These are phyloP conservation scores for Hyaloscypha finlandica DNA, from an alignment of 495 filamentous ascomycete species.

Conservation along the genomic window DNA sequence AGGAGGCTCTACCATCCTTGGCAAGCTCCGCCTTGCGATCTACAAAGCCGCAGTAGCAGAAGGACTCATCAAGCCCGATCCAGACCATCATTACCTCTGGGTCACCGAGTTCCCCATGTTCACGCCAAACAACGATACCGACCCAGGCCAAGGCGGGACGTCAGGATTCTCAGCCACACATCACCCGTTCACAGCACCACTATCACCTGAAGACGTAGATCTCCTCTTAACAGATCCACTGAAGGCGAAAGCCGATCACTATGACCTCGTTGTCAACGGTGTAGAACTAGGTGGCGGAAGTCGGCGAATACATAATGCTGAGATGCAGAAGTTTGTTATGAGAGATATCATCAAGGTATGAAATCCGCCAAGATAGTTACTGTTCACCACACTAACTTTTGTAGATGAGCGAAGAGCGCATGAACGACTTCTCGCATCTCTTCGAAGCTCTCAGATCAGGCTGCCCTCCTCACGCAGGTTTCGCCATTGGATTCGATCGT, in stretches of 20 bases:
- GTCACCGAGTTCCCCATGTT: constrained; percentile 91
- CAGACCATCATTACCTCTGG: constrained; percentile 74
- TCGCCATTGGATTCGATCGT: constrained; percentile 91
- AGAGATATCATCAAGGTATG: constrained; percentile 71
- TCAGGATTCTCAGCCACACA: constrained; percentile 87
- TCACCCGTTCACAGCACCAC: constrained; percentile 94
- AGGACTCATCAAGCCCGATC: constrained; percentile 55
- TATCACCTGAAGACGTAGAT: constrained; percentile 69
- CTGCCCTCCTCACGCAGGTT: constrained; percentile 95
- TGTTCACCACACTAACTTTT: constrained; percentile 8
- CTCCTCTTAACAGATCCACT: constrained; percentile 72
- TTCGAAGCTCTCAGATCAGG: constrained; percentile 79
- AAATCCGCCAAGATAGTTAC: background rate
- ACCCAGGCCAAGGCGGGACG: constrained; percentile 80
- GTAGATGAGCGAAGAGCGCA: constrained; percentile 55
- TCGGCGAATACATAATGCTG: constrained; percentile 85
- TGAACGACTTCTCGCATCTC: constrained; percentile 81
- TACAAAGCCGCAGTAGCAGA: constrained; percentile 63
- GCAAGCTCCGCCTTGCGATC: constrained; percentile 71
- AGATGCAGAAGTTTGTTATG: constrained; percentile 83
- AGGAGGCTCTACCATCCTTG: constrained; percentile 77
- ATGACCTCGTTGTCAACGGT: constrained; percentile 94
- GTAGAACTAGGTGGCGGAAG: constrained; percentile 93
- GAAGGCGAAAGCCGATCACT: constrained; percentile 76
- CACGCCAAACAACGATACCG: constrained; percentile 63